Percentiles rank a stretch among this genome's conserved stretches.
Evolutionary conservation across 2,329 filamentous ascomycete genomes (phyloP).

Genomic region (Elsinoe arachidis): DNA sequence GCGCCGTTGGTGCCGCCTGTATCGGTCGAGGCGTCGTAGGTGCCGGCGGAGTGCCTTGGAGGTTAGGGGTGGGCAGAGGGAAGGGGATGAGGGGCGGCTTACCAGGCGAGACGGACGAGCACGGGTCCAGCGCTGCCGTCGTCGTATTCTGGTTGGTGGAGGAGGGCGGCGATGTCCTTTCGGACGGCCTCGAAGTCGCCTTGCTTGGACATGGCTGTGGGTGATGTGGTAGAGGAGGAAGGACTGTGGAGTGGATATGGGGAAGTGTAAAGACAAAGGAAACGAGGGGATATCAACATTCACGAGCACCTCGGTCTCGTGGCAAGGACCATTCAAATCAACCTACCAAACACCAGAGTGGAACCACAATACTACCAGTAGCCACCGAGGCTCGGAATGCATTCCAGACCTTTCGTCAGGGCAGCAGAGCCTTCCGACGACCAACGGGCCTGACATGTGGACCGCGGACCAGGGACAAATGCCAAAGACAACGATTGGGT

Average conservation of each 20-base stretch:
- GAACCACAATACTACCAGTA: neutral
- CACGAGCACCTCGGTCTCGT: neutral
- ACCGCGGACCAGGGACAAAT: neutral
- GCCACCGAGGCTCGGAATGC: neutral
- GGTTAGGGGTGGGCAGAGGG: neutral
- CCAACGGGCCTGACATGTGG: conserved; percentile 7
- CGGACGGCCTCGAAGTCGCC: conserved; percentile 20
- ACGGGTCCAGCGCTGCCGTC: conserved; percentile 57
- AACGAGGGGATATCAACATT: neutral
- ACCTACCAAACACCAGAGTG: conserved; percentile 1
- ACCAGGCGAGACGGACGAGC: conserved; percentile 56
- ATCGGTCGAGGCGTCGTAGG: conserved; percentile 50
- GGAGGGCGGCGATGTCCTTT: conserved; percentile 19
- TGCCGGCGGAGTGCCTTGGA: conserved; percentile 53
- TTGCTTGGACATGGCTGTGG: conserved; percentile 14
- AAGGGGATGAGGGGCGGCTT: conserved; percentile 19
- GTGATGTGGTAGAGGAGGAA: neutral
- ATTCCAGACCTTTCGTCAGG: neutral
- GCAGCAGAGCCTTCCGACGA: neutral
- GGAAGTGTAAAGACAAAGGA: conserved; percentile 5
- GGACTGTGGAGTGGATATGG: neutral
- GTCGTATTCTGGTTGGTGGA: conserved; percentile 51
- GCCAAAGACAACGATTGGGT: neutral
- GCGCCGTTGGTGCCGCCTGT: conserved; percentile 58
- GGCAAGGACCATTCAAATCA: neutral